Evolutionary conservation across 2,329 filamentous ascomycete species (phyloP).

Genomic region (Colletotrichum nymphaeae): DNA sequence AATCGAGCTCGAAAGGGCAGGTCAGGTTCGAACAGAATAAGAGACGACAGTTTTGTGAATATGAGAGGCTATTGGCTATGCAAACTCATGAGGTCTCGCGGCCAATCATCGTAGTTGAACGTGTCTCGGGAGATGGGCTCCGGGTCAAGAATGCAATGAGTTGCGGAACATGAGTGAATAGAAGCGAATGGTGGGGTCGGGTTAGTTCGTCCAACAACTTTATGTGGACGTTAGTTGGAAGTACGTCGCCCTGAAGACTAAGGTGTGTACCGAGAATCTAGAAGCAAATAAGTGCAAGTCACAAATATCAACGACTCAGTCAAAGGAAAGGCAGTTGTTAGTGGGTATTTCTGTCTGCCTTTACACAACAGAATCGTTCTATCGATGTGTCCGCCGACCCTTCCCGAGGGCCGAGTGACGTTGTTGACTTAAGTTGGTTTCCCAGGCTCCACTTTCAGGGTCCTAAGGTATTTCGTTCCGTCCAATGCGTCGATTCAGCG

Average conservation of each 20-base stretch:
- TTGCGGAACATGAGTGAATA: not conserved
- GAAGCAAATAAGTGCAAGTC: not conserved
- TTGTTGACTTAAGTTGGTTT: constrained; percentile 36
- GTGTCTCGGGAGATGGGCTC: not conserved
- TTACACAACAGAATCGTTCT: constrained; percentile 13
- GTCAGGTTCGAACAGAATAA: not conserved
- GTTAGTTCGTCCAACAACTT: not conserved
- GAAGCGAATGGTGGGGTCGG: not conserved
- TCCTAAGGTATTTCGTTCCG: constrained; percentile 22
- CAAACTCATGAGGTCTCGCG: not conserved
- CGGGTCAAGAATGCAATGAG: not conserved
- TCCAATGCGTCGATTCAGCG: constrained; percentile 33
- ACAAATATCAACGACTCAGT: not conserved
- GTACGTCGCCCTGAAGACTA: not conserved
- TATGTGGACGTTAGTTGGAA: not conserved
- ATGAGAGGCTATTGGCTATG: not conserved
- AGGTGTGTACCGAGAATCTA: not conserved
- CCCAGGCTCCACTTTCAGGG: constrained; percentile 28
- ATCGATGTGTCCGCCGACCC: constrained; percentile 2
- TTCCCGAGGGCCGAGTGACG: constrained; percentile 35
- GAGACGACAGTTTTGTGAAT: not conserved
- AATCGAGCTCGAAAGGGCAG: not conserved
- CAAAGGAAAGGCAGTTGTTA: not conserved
- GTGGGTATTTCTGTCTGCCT: constrained; percentile 3
- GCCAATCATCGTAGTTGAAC: not conserved